Percentiles rank a stretch among this genome's conserved stretches.
phyloP scores from a whole-genome alignment of 108 stramenopile genomes.

The Chaetoceros muelleri region DNA sequence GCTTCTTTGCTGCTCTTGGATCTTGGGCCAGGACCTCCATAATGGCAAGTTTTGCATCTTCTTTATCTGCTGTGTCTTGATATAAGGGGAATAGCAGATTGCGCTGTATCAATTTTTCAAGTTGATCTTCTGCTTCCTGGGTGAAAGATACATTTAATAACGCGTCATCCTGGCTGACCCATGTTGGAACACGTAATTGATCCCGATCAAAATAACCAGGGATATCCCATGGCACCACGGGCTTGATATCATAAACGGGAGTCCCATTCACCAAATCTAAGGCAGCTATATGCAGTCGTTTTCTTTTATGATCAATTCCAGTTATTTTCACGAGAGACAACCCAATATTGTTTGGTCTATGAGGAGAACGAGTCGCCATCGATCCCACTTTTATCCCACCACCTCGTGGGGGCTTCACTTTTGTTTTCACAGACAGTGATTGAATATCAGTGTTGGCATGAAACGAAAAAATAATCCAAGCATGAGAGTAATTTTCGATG shows the following conservation, averaged over 20 bases:
- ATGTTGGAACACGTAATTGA: slow-evolving; percentile 31
- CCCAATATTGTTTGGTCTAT: slow-evolving; percentile 91
- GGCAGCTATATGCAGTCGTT: slow-evolving; percentile 43
- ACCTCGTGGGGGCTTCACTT: slow-evolving; percentile 65
- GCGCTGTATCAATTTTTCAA: slow-evolving; percentile 18
- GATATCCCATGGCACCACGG: slow-evolving; percentile 77
- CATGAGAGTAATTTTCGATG: slow-evolving; percentile 72
- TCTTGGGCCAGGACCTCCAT: slow-evolving; percentile 66
- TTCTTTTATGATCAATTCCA: slow-evolving; percentile 37
- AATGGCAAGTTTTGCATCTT: slow-evolving; percentile 35
- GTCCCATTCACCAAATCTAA: slow-evolving; percentile 88
- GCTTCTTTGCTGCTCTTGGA: slow-evolving; percentile 59
- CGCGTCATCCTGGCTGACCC: slow-evolving; percentile 58
- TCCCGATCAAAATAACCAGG: slow-evolving; percentile 37
- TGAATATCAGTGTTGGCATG: slow-evolving; percentile 88
- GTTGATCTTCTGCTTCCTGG: slow-evolving; percentile 16
- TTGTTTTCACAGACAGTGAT: slow-evolving; percentile 35
- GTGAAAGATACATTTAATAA: slow-evolving; percentile 42
- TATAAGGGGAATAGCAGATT: slow-evolving; percentile 46
- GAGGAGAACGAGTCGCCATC: slow-evolving; percentile 91
- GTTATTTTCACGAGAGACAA: slow-evolving; percentile 63
- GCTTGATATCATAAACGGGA: slow-evolving; percentile 92
- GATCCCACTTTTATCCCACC: slow-evolving; percentile 81
- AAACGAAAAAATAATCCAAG: slow-evolving; percentile 92
- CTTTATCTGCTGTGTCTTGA: slow-evolving; percentile 23